These are phyloP conservation scores for Poteriospumella lacustris DNA, from an alignment of 108 stramenopile species.

Conservation along the genomic window DNA sequence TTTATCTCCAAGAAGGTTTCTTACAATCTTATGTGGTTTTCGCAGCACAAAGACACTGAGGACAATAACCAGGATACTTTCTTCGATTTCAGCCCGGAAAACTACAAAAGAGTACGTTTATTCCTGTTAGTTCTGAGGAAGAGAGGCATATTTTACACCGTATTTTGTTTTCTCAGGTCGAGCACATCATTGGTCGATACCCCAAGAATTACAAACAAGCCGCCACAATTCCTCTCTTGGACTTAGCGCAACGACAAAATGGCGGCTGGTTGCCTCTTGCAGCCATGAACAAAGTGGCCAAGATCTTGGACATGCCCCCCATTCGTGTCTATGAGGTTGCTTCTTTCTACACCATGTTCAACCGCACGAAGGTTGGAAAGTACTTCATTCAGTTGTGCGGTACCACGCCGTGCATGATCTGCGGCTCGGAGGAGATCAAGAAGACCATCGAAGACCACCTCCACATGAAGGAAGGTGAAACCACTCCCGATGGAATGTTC, in stretches of 20 bases:
- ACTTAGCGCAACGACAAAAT: conserved; percentile 64
- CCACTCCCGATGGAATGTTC: conserved; percentile 91
- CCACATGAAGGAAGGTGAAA: conserved; percentile 68
- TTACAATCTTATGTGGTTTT: background rate
- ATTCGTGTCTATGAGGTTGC: conserved; percentile 97
- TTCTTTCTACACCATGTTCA: conserved; percentile 99
- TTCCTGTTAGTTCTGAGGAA: background rate
- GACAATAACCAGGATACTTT: conserved; percentile 79
- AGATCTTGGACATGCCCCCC: conserved; percentile 77
- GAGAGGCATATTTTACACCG: too few species aligned
- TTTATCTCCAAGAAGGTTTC: background rate
- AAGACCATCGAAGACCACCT: conserved; percentile 80
- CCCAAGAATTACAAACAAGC: conserved; percentile 96
- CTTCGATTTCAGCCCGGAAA: conserved; percentile 90
- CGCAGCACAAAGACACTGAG: conserved; percentile 83
- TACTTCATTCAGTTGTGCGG: conserved; percentile 97
- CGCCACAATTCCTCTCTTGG: conserved; percentile 56
- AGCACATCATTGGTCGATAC: conserved; percentile 48
- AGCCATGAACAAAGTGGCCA: conserved; percentile 98
- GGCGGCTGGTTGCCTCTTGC: conserved; percentile 96
- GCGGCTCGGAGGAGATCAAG: conserved; percentile 95
- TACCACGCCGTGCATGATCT: conserved; percentile 99
- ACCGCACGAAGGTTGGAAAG: conserved; percentile 97
- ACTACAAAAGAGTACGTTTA: conserved; percentile 73
- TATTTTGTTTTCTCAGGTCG: background rate